These are phyloP conservation scores for Dactylella cylindrospora DNA, from an alignment of 2,329 filamentous ascomycete genomes.

Conservation along the genomic window DNA sequence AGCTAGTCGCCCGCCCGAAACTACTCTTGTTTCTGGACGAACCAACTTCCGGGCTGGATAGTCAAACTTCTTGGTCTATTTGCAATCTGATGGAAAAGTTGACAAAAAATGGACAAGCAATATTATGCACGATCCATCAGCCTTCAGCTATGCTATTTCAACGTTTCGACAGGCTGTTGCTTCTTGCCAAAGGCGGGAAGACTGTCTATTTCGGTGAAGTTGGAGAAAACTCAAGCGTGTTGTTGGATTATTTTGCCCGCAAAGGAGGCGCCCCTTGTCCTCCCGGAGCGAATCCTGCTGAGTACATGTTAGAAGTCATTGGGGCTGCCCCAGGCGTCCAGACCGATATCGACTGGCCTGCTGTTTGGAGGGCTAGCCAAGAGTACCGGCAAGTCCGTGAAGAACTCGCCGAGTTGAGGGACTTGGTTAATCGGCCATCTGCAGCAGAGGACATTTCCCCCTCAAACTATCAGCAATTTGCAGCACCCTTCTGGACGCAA, in stretches of 20 bases:
- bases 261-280: constrained; percentile 69
- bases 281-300: constrained; percentile 71
- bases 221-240: constrained; percentile 66
- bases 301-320: constrained; percentile 70
- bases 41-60: constrained; percentile 90
- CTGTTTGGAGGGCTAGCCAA: constrained; percentile 56
- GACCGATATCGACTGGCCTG: constrained; percentile 58
- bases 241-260: constrained; percentile 74
- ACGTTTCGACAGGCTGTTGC: constrained; percentile 78
- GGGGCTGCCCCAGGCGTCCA: constrained; percentile 58
- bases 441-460: constrained; percentile 52
- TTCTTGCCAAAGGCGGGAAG: constrained; percentile 73
- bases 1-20: constrained; percentile 86
- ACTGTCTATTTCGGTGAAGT: constrained; percentile 82
- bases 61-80: constrained; percentile 91
- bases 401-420: constrained; percentile 55
- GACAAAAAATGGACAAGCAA: constrained; percentile 82
- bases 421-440: constrained; percentile 45
- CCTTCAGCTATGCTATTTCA: constrained; percentile 95
- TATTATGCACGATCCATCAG: constrained; percentile 97
- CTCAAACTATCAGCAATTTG: constrained; percentile 72
- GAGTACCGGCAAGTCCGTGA: constrained; percentile 55
- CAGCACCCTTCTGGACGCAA: constrained; percentile 71
- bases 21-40: constrained; percentile 91
- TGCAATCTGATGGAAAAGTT: constrained; percentile 84